phyloP scores from a whole-genome alignment of 768 basidiomycete species.

The Naematelia encephala region DNA sequence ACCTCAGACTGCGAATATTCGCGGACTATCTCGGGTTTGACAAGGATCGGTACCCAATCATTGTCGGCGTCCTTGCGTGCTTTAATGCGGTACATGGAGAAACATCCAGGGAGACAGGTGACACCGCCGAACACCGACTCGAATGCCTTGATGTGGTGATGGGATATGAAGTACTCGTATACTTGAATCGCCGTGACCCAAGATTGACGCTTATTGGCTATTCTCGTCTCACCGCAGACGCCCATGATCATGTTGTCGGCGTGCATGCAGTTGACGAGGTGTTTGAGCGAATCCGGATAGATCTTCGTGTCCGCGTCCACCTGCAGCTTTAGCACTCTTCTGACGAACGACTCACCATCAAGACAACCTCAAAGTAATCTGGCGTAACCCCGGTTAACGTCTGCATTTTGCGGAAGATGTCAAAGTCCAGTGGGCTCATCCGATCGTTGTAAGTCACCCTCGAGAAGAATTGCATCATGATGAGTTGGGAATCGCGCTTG shows the following conservation, averaged over 20 bases:
- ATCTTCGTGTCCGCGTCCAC: constrained; percentile 99
- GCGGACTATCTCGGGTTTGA: constrained; percentile 93
- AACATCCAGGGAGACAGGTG: constrained; percentile 98
- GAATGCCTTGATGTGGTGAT: constrained; percentile 96
- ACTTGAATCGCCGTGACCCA: constrained; percentile 99
- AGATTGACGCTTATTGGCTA: constrained; percentile 95
- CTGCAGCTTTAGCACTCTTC: constrained; percentile 52
- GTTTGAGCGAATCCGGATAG: constrained; percentile 79
- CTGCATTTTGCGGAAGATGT: constrained; percentile 95
- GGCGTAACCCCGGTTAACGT: constrained; percentile 98
- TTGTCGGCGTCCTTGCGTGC: constrained; percentile 81
- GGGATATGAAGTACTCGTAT: constrained; percentile 86
- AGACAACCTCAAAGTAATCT: constrained; percentile 92
- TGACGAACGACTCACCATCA: constrained; percentile 71
- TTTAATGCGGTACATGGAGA: constrained; percentile 98
- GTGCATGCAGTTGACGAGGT: constrained; percentile 97
- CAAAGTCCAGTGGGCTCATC: constrained; percentile 95
- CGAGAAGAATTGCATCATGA: constrained; percentile 99
- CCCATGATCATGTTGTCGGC: constrained; percentile 99
- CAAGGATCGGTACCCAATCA: constrained; percentile 96
- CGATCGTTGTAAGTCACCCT: constrained; percentile 99
- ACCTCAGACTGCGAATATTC: constrained; percentile 95
- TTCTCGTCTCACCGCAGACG: constrained; percentile 95
- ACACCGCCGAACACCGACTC: constrained; percentile 99
- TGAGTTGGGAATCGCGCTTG: constrained; percentile 96